Conservation (phyloP, 805 yeast species). For the Candida nonsorbophila region DNA sequence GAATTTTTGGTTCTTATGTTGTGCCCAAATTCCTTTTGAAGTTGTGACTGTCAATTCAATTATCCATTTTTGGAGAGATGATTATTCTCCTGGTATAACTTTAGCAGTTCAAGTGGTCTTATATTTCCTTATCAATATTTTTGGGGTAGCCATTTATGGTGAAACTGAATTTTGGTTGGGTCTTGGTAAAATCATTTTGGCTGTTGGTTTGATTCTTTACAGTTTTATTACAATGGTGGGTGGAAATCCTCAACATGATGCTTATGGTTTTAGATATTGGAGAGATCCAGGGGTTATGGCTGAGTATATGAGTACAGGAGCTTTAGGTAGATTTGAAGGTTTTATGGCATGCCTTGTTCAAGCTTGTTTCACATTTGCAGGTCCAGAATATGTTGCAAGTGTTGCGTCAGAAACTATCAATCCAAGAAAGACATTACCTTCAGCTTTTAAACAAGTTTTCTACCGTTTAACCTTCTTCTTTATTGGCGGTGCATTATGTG, state of each 20-base stretch:
- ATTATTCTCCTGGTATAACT: slow-evolving; percentile 67
- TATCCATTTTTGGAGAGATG: slow-evolving; percentile 77
- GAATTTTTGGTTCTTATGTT: slow-evolving; percentile 73
- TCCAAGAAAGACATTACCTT: slow-evolving; percentile 71
- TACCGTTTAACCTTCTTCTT: slow-evolving; percentile 63
- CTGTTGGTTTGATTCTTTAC: slow-evolving; percentile 69
- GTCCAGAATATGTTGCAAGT: slow-evolving; percentile 83
- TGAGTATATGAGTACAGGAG: slow-evolving; percentile 35
- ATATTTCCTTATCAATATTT: slow-evolving; percentile 59
- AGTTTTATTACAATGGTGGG: slow-evolving; percentile 83
- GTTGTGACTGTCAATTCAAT: slow-evolving; percentile 75
- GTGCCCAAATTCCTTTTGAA: slow-evolving; percentile 78
- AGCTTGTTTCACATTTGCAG: slow-evolving; percentile 78
- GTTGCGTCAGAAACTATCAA: slow-evolving; percentile 76
- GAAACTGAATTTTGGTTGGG: slow-evolving; percentile 75
- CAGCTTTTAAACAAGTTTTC: slow-evolving; percentile 73
- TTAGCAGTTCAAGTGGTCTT: slow-evolving; percentile 59
- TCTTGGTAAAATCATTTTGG: slow-evolving; percentile 65
- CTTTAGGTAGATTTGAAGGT: slow-evolving; percentile 64
- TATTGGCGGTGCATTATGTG: slow-evolving; percentile 69
- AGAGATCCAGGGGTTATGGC: slow-evolving; percentile 34
- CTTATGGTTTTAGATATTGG: slow-evolving; percentile 47
- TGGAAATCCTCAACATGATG: slow-evolving; percentile 68
- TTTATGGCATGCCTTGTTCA: slow-evolving; percentile 62
- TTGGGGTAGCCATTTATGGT: slow-evolving; percentile 73